Evolutionary conservation across 2,329 filamentous ascomycete species (phyloP).

Genomic region (Didymella segeticola): DNA sequence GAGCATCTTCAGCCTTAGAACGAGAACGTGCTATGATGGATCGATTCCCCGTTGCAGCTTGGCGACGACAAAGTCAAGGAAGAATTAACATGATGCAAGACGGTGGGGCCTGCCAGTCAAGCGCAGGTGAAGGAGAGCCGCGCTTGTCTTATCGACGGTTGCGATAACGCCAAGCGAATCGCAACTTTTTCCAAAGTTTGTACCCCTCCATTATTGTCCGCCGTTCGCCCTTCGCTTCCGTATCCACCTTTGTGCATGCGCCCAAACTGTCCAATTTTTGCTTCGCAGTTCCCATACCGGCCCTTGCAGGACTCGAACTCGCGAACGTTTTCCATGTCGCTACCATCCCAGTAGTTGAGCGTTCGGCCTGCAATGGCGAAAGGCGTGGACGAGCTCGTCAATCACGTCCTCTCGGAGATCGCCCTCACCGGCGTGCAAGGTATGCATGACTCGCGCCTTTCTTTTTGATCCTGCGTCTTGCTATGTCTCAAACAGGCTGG

Average conservation of each 20-base stretch:
- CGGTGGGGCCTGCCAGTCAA: not conserved
- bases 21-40: not conserved
- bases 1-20: slow-evolving; percentile 19
- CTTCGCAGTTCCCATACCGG: not conserved
- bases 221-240: slow-evolving; percentile 12
- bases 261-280: slow-evolving; percentile 4
- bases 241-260: slow-evolving; percentile 17
- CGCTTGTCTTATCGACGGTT: slow-evolving; percentile 14
- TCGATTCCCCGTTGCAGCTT: not conserved
- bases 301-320: slow-evolving; percentile 12
- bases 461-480: not conserved
- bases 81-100: not conserved
- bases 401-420: slow-evolving; percentile 65
- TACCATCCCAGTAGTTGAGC: slow-evolving; percentile 11
- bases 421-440: slow-evolving; percentile 65
- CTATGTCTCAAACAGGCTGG: not conserved
- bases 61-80: not conserved
- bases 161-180: slow-evolving; percentile 13
- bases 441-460: slow-evolving; percentile 48
- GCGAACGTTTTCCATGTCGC: slow-evolving; percentile 8
- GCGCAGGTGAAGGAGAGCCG: not conserved
- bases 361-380: slow-evolving; percentile 36
- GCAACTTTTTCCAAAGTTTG: slow-evolving; percentile 3
- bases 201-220: slow-evolving; percentile 6
- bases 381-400: slow-evolving; percentile 63